Evolutionary conservation across 805 yeast genomes (phyloP), one percentile per base, ranked within the genome.

Genomic region (Henningerozyma blattae): DNA sequence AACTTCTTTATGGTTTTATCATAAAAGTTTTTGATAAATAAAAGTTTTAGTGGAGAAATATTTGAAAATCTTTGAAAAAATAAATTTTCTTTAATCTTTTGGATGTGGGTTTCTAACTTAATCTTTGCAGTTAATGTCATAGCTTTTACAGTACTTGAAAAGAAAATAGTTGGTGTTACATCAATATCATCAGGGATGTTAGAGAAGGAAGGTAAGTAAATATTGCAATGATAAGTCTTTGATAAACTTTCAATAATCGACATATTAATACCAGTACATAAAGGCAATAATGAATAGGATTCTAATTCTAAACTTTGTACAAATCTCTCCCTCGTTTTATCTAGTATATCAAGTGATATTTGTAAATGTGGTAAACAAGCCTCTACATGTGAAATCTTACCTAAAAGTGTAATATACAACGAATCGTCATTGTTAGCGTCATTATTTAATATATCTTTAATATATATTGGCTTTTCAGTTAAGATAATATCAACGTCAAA

Each of bases 21-120:
- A 28, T 41, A 45, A 35, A 44, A 46, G 15, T 36, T 39, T 33
- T 33, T 39, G 8, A 53, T 35, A 30, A 34, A 52, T 12, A 37
- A 36, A 17, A 53, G 27, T 36, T 54, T 54, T 10, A 43, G 41
- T 5, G 47, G 43, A 10, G 56, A 43, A 4, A 52, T 26, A 19
- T 43, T 45, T 3, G 31, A 34, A 18, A 49, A 39, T 20, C 35
- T 41, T 31, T 42, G 40, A 18, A 44, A 49, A 28, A 33, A 46
- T 13, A 39, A 24, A 18, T 29, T 32, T n/a, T 34, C 31, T 15
- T 32, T 33, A 4, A 35, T 19, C 4, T 28, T 31, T n/a, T 39
- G 31, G 8, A 45, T 24, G 13, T 41, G 38, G 15, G 36, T 28
- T 13, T 35, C n/a, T 18, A 51, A 18, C 3, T 38, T 34, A 18